A percentile compares a stretch with the other conserved stretches of the same genome.
Evolutionary conservation across 306 rosid species (phyloP).

Genomic region (Corylus avellana): DNA sequence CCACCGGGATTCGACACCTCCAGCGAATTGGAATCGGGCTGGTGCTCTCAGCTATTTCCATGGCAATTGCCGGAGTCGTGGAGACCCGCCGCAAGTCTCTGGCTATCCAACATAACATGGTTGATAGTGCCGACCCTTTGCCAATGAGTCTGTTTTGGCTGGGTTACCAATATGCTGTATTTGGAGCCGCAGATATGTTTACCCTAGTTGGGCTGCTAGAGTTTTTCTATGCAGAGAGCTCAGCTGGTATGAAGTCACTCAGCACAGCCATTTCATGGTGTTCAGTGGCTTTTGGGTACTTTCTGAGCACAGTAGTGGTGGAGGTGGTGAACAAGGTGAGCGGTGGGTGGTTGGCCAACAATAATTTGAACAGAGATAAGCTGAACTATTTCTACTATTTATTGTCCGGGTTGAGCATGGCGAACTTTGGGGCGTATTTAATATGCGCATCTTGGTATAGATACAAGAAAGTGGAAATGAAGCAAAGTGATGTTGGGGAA

Average conservation of each 20-base stretch:
- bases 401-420: conserved; percentile 50
- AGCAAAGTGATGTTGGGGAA: conserved; percentile 30
- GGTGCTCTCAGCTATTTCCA: conserved; percentile 65
- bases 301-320: conserved; percentile 54
- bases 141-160: conserved; percentile 84
- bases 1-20: conserved; percentile 81
- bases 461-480: conserved; percentile 60
- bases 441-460: conserved; percentile 65
- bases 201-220: conserved; percentile 64
- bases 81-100: conserved; percentile 57
- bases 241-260: conserved; percentile 54
- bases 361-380: conserved; percentile 65
- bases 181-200: conserved; percentile 77
- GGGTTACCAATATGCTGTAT: conserved; percentile 63
- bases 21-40: conserved; percentile 75
- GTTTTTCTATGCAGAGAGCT: conserved; percentile 84
- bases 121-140: conserved; percentile 55
- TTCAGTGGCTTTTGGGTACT: conserved; percentile 45
- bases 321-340: conserved; percentile 72
- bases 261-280: conserved; percentile 50
- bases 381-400: conserved; percentile 66
- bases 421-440: conserved; percentile 57
- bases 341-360: conserved; percentile 72
- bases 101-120: conserved; percentile 59
- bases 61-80: conserved; percentile 56